Base-by-base conservation (phyloP, 805 yeast species). In the Wickerhamomyces canadensis region DNA sequence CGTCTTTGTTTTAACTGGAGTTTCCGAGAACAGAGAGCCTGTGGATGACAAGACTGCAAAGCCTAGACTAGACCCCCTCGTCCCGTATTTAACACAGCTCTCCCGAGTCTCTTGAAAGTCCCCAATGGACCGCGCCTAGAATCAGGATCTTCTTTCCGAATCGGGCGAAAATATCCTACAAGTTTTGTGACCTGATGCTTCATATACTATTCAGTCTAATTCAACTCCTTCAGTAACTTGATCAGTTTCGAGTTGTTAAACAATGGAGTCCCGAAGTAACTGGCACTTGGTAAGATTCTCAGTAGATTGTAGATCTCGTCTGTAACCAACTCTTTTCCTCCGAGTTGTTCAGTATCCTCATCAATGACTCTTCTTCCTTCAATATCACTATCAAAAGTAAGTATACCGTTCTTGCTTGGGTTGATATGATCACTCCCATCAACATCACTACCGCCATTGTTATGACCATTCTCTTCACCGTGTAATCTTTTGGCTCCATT, bases 271-370 rank as follows among this genome's bases (percentile, higher is more conserved):
- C 65, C 62, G 52, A 78, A 78, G 39, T 74, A 70, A 1, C 73
- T 65, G 0, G 74, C 76, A 23, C 39, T 51, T 9, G 91, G 91
- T 32, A 83, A 64, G 2, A 71, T 65, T 37, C 80, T 62, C 32
- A 81, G 57, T 29, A 81, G 54, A 33, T 72, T 72, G 51, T 70
- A 70, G 18, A 70, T 52, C 40, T 66, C 72, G 58, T 64, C 71
- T 36, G 65, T 48, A 25, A 54, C 54, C 27, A 49, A 45, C 14
- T 48, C 49, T 19, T 44, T 26, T 5, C 32, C 32, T 13, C 32
- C 32, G 4, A n/a, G 31, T n/a, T 32, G 36, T 12, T 34, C 44
- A 14, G 34, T 40, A 1, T 32, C 35, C 12, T 31, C 31, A 12
- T 15, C 8, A 17, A n/a, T 33, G 4, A 33, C 34, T 9, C 32